Evolutionary conservation across 192 early-diverging fungal species (phyloP).

Genomic region (Dissophora ornata): DNA sequence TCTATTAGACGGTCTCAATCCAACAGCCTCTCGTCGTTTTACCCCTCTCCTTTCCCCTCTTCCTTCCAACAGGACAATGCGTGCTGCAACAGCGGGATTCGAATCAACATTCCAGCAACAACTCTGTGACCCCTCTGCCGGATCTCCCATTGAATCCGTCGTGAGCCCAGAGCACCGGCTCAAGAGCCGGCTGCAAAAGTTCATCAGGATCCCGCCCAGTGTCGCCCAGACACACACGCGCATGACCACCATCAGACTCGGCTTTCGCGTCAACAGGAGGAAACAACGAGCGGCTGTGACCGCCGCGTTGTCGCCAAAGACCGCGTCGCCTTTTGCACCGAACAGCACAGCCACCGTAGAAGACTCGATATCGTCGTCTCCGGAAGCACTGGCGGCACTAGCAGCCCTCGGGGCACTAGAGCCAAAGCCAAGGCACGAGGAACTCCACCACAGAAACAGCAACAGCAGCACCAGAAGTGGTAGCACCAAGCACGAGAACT

Average conservation of each 20-base stretch:
- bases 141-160: neutral
- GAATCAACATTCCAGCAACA: constrained; percentile 23
- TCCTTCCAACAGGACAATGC: constrained; percentile 1
- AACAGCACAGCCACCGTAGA: neutral
- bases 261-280: constrained; percentile 21
- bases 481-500: constrained; percentile 1
- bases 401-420: too few species aligned
- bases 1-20: constrained; percentile 34
- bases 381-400: too few species aligned
- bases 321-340: neutral
- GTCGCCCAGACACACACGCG: constrained; percentile 34
- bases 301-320: neutral
- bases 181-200: constrained; percentile 27
- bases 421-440: neutral
- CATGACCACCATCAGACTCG: constrained; percentile 8
- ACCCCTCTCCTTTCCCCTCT: too few species aligned
- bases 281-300: neutral
- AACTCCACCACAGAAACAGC: neutral
- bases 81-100: constrained; percentile 9
- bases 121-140: neutral
- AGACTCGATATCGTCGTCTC: too few species aligned
- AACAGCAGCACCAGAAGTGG: constrained; percentile 3
- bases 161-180: constrained; percentile 9
- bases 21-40: constrained; percentile 1
- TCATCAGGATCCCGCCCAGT: constrained; percentile 21